Conservation (phyloP, 2,329 filamentous ascomycete genomes). For the Calonectria naviculata region DNA sequence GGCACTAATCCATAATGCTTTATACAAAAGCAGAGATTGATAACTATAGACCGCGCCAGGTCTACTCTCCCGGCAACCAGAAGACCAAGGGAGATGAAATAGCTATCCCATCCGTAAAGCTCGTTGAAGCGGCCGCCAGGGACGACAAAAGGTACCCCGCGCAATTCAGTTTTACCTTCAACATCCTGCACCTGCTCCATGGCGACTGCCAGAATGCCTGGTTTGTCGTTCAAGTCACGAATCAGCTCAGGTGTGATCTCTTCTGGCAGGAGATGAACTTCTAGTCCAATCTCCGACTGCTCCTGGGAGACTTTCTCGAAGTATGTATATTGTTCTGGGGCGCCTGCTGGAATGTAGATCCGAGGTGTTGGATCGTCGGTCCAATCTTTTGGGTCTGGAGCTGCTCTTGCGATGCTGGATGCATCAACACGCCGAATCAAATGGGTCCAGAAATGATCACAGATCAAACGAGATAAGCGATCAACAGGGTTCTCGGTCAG, state of each 20-base stretch:
- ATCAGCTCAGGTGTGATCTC: conserved; percentile 85
- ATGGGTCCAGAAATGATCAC: conserved; percentile 91
- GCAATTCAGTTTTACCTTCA: conserved; percentile 63
- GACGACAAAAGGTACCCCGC: conserved; percentile 93
- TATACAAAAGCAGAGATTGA: conserved; percentile 98
- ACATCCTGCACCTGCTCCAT: conserved; percentile 87
- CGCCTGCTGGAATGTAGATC: conserved; percentile 89
- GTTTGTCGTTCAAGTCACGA: conserved; percentile 84
- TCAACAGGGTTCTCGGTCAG: conserved; percentile 96
- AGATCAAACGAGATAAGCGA: conserved; percentile 86
- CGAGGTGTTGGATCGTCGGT: conserved; percentile 88
- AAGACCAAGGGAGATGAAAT: conserved; percentile 95
- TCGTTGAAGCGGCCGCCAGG: conserved; percentile 98
- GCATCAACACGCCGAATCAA: conserved; percentile 91
- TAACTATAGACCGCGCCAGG: conserved; percentile 92
- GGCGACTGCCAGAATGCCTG: conserved; percentile 90
- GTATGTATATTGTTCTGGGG: conserved; percentile 89
- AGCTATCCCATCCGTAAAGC: conserved; percentile 98
- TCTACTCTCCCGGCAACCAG: conserved; percentile 87
- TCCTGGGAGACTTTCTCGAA: conserved; percentile 84
- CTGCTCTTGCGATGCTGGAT: conserved; percentile 86
- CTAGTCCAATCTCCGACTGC: conserved; percentile 84
- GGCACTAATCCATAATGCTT: conserved; percentile 98
- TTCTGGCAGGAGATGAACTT: conserved; percentile 83
- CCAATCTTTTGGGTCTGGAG: conserved; percentile 94